Evolutionary conservation across 805 yeast species (phyloP).

Genomic region (Candida peoriensis): DNA sequence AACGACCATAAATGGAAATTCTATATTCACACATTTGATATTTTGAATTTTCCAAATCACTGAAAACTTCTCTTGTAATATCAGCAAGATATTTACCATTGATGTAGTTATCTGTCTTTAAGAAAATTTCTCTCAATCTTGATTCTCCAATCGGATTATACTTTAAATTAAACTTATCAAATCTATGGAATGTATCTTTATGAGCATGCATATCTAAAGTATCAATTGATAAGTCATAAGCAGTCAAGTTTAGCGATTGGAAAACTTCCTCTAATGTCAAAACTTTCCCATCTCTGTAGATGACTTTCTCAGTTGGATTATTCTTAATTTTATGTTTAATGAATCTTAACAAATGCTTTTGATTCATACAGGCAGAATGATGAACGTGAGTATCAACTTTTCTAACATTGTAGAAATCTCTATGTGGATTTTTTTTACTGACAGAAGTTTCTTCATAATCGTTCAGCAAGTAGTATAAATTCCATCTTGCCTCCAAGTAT

Average conservation of each 20-base stretch:
- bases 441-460: conserved; percentile 91
- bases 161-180: conserved; percentile 94
- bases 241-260: conserved; percentile 83
- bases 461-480: conserved; percentile 77
- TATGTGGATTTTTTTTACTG: conserved; percentile 89
- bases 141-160: conserved; percentile 99
- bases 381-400: conserved; percentile 98
- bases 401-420: conserved; percentile 95
- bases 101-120: conserved; percentile 92
- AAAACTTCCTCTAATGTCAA: conserved; percentile 87
- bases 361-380: conserved; percentile 99
- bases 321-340: conserved; percentile 92
- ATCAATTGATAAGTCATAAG: conserved; percentile 92
- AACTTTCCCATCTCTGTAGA: conserved; percentile 86
- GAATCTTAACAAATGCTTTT: conserved; percentile 89
- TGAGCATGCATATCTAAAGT: conserved; percentile 99
- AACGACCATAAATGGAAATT: conserved; percentile 90
- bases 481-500: conserved; percentile 96
- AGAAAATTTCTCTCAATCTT: conserved; percentile 89
- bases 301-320: conserved; percentile 81
- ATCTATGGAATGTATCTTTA: conserved; percentile 95
- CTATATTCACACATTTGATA: conserved; percentile 98
- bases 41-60: conserved; percentile 90
- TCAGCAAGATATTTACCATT: conserved; percentile 89
- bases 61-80: conserved; percentile 87